Conservation (phyloP, 202 grass and related monocot species). For the Setaria viridis region DNA sequence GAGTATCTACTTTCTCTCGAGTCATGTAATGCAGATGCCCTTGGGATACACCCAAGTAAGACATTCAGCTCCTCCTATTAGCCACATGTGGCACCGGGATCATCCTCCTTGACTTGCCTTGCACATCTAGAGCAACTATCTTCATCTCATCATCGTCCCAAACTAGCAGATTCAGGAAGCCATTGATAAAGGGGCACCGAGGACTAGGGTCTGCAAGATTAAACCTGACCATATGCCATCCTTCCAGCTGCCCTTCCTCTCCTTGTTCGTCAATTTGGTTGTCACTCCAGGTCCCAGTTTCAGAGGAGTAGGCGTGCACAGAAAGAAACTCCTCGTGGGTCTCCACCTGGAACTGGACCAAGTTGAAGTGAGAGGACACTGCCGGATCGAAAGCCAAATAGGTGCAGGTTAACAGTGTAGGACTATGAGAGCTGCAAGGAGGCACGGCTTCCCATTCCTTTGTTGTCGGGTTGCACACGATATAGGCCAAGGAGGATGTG, state of each 20-base stretch:
- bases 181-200: constrained; percentile 1
- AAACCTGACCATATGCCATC: not conserved
- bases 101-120: not conserved
- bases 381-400: not conserved
- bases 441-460: not conserved
- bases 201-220: no score
- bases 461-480: not conserved
- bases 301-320: not conserved
- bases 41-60: not conserved
- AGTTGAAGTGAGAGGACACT: not conserved
- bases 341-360: not conserved
- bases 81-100: not conserved
- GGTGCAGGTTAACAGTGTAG: not conserved
- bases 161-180: not conserved
- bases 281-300: not conserved
- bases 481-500: not conserved
- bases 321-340: rapidly evolving
- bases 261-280: not conserved
- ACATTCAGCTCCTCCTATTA: rapidly evolving
- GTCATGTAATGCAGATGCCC: constrained; percentile 1
- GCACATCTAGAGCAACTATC: not conserved
- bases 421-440: no score
- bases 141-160: rapidly evolving
- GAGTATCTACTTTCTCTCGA: not conserved
- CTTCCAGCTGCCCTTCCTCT: no score